phyloP scores from a whole-genome alignment of 352 stramenopile genomes.

The Phytophthora ohioensis region DNA sequence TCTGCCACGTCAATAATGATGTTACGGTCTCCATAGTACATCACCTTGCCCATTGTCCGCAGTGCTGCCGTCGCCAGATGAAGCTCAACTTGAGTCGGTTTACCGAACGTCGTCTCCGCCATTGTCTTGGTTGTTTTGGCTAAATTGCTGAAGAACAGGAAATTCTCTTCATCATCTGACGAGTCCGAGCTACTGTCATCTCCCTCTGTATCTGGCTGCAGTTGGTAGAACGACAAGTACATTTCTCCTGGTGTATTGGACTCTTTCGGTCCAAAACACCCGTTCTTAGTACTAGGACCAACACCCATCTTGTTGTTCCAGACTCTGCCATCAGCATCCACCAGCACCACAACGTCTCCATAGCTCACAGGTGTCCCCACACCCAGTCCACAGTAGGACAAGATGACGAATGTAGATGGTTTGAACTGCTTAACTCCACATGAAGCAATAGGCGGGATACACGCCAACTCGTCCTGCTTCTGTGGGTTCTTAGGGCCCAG shows the following conservation, averaged over 20 bases:
- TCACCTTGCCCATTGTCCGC: constrained; percentile 67
- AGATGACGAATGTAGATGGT: constrained; percentile 68
- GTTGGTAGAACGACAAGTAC: constrained; percentile 82
- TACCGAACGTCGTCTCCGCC: constrained; percentile 76
- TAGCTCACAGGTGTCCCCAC: constrained; percentile 79
- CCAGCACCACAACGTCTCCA: constrained; percentile 83
- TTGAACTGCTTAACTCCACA: constrained; percentile 51
- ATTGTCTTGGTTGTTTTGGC: constrained; percentile 69
- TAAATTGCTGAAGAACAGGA: constrained; percentile 73
- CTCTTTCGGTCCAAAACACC: constrained; percentile 80
- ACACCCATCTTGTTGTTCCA: constrained; percentile 92
- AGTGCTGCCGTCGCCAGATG: constrained; percentile 60
- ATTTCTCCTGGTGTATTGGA: constrained; percentile 79
- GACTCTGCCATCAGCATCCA: constrained; percentile 65
- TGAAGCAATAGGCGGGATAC: constrained; percentile 62
- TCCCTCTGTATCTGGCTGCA: constrained; percentile 47
- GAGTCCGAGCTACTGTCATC: constrained; percentile 60
- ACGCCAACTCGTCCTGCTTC: constrained; percentile 75
- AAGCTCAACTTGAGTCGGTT: constrained; percentile 61
- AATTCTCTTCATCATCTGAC: constrained; percentile 69
- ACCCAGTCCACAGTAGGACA: constrained; percentile 66
- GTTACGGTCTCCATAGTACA: constrained; percentile 85
- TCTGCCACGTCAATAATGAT: constrained; percentile 84
- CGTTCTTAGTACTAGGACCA: constrained; percentile 78
- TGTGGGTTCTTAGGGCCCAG: constrained; percentile 63